Percentiles rank a stretch among this genome's conserved stretches.
Conservation (phyloP, 345 rosid genomes). For the Lepidium aucheri region DNA sequence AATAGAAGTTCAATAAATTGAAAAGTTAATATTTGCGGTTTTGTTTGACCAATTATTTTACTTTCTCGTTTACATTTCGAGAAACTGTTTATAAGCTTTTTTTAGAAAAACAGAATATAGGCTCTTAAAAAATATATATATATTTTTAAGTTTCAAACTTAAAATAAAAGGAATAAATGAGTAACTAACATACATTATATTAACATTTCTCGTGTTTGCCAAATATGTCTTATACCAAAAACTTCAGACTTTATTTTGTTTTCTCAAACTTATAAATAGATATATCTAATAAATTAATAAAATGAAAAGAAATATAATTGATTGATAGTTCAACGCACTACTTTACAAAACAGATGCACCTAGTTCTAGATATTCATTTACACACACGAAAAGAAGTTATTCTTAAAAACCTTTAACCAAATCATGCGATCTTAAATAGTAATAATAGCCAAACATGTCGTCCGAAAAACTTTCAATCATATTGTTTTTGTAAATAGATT, state of each 20-base stretch:
- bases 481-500: background rate
- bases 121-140: too few species aligned
- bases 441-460: background rate
- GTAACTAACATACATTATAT: background rate
- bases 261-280: background rate
- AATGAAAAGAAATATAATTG: background rate
- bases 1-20: background rate
- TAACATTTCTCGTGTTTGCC: background rate
- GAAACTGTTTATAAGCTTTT: background rate
- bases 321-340: background rate
- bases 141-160: background rate
- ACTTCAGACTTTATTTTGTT: background rate
- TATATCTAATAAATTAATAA: background rate
- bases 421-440: background rate
- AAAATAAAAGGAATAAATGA: background rate
- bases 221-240: background rate
- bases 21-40: background rate
- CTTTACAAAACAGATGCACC: background rate
- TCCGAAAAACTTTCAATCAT: background rate
- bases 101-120: background rate
- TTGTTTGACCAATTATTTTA: background rate
- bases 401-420: background rate
- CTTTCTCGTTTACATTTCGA: background rate
- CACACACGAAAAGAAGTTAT: background rate
- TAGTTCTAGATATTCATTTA: background rate